Base-by-base conservation (phyloP, 495 filamentous ascomycete genomes). In the Hypoxylon rickii region DNA sequence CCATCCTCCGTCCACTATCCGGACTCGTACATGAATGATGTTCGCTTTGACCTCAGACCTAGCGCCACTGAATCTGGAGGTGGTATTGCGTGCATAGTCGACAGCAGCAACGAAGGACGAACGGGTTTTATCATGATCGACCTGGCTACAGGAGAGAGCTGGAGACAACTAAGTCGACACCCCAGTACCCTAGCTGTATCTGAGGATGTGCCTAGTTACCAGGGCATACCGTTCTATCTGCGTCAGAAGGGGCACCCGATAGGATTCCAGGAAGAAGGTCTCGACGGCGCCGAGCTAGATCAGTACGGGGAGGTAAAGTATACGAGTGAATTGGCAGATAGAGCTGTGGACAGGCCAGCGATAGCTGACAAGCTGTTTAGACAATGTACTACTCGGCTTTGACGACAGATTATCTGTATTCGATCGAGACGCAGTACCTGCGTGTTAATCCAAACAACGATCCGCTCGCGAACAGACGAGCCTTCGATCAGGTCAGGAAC, bases 121-220 rank as follows among this genome's bases (percentile, higher is more conserved):
- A 69, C 65, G 4, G 73, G 70, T 13, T 73, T 77, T 44, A 71
- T 77, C 43, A 70, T 76, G 56, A 56, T 76, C 52, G 71, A 76
- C 54, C 68, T 77, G 16, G 67, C 61, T 12, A 74, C 74, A 16
- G 68, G 71, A 15, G 67, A 70, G 18, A 69, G 66, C 20, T 76
- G 71, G 72, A 67, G 73, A 8, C 73, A 70, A 10, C 58, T 76
- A 2, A 64, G 50, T 15, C 65, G 74, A 40, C 67, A 76, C 17
- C 57, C 63, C 3, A 73, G 69, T 31, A 72, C 69, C 5, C 66
- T 68, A 15, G 61, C 61, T n/a, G 62, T 61, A 10, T 45, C 47
- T 40, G 50, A 69, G 19, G 63, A 64, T 33, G 57, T 74, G 21
- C 70, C 73, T 1, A 61, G 36, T n/a, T 47, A 42, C 13, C 24